Evolutionary conservation across 345 rosid genomes (phyloP).

Genomic region (Erodium maritimum): DNA sequence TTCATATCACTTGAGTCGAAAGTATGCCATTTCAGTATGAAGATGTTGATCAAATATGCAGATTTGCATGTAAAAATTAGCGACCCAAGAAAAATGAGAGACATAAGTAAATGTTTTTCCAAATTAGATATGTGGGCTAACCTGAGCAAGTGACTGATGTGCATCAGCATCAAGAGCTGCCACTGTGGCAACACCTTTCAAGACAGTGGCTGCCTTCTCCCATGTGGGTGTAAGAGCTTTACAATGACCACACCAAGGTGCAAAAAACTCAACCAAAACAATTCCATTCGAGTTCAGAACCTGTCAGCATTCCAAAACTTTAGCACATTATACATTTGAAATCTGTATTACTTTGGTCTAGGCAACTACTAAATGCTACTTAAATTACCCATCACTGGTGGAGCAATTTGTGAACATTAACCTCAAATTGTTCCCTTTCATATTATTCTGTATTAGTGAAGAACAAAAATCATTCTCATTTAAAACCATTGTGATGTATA

Average conservation of each 20-base stretch:
- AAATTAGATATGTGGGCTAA: constrained; percentile 11
- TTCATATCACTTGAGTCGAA: neutral
- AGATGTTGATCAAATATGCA: neutral
- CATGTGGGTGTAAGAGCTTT: constrained; percentile 80
- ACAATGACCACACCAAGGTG: constrained; percentile 99
- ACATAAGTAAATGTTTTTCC: constrained; percentile 1
- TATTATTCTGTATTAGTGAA: neutral
- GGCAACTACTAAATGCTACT: neutral
- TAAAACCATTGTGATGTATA: neutral
- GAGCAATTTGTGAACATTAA: neutral
- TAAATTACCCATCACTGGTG: neutral
- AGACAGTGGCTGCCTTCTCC: constrained; percentile 79
- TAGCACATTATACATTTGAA: neutral
- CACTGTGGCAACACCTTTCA: constrained; percentile 86
- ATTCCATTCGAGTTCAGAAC: constrained; percentile 75
- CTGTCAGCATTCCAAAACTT: constrained; percentile 24
- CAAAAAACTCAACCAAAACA: constrained; percentile 92
- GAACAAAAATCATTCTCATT: neutral
- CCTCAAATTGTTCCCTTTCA: too few species aligned
- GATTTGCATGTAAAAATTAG: neutral
- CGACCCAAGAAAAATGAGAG: neutral
- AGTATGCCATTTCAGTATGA: neutral
- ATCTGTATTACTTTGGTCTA: too few species aligned
- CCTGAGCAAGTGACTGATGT: constrained; percentile 93
- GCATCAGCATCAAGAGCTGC: constrained; percentile 97